Conservation (phyloP, 176 grass and related monocot genomes). For the Coix lacrymajobi region DNA sequence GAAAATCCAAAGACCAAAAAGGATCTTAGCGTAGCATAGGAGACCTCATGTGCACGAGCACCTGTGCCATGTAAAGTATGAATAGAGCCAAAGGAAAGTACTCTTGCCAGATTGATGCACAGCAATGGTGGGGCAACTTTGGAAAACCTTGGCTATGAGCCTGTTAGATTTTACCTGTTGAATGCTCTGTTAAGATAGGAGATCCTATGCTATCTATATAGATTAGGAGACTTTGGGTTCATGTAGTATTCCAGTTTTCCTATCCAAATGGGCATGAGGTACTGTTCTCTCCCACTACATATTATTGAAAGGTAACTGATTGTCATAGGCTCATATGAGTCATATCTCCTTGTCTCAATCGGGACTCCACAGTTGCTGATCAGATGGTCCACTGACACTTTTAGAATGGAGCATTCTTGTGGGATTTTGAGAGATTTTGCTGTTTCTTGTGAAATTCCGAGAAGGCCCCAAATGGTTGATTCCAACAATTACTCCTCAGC, state of each 20-base stretch:
- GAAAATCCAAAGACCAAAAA: slow-evolving; percentile 12
- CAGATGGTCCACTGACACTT: background rate
- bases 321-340: background rate
- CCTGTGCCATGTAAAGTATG: slow-evolving; percentile 22
- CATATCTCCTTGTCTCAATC: background rate
- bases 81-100: slow-evolving; percentile 21
- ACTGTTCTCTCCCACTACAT: background rate
- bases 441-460: background rate
- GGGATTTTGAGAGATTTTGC: background rate
- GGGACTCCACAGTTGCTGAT: background rate
- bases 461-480: background rate
- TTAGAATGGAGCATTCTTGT: background rate
- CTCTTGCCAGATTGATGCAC: background rate
- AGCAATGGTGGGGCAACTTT: slow-evolving; percentile 7
- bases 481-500: background rate
- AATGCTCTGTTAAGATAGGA: background rate
- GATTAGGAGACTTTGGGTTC: background rate
- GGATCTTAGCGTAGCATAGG: slow-evolving; percentile 6
- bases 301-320: slow-evolving; percentile 6
- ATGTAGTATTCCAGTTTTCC: background rate
- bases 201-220: slow-evolving; percentile 10
- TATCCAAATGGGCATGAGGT: background rate
- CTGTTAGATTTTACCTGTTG: background rate
- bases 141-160: background rate
- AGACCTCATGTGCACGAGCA: background rate